Evolutionary conservation across 129 eudicot species (phyloP), one percentile per base, ranked within the genome.

Genomic region (Ambrosia trifida): DNA sequence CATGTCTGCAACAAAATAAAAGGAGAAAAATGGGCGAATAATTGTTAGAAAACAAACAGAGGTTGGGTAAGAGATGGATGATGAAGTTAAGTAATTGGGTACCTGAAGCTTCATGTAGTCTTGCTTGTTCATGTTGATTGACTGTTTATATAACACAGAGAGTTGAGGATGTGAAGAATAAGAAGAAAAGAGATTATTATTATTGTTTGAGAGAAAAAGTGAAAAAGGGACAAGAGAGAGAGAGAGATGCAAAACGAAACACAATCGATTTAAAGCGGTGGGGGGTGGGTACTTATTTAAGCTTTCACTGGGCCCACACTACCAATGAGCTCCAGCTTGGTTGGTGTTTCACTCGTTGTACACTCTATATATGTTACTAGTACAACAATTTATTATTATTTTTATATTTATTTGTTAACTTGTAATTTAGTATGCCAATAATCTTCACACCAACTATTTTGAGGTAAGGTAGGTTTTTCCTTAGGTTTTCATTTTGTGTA

Each of bases 91-190:
- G 28, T 24, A 24, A 24, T n/a, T 5, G 76, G n/a, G 70, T 76
- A 91, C 97, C 97, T 85, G 92, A 77, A 76, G 77, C 78, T 91
- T 91, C 80, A 83, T 59, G 69, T 83, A 65, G 61, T 91, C 97
- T 80, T 88, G 94, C 68, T 85, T 88, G 76, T 80, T 88, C 72
- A 53, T 78, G 12, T 41, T 57, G 61, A 72, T 9, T 36, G 18
- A 32, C 2, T 56, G 70, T 54, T 54, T 36, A 32, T 56, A 2
- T 7, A 38, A 40, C 7, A 40, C 44, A 40, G 44, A 5, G 43
- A 40, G 7, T 40, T 40, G 44, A 40, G 24, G 12, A 44, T 40
- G 11, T 43, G 49, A 58, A 43, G 54, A 10, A 7, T 1, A 6
- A 40, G 38, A 35, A 32, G 43, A 38, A 36, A 9, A 38, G 43